These are phyloP conservation scores for Scedosporium aurantiacum DNA, from an alignment of 2,329 filamentous ascomycete species.

Conservation along the genomic window DNA sequence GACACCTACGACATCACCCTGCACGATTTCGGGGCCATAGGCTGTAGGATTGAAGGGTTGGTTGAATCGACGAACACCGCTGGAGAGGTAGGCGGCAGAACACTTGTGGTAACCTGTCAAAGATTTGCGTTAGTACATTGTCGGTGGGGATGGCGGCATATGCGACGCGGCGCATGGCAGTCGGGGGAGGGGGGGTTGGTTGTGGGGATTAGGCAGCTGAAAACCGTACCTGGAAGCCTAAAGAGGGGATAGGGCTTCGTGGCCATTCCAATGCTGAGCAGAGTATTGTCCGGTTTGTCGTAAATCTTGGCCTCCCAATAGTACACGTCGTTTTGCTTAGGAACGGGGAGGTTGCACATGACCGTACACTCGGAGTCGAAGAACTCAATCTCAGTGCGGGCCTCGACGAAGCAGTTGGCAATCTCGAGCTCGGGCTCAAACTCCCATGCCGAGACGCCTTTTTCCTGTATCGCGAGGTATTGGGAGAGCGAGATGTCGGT, in stretches of 20 bases:
- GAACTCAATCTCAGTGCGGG: constrained; percentile 93
- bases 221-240: constrained; percentile 67
- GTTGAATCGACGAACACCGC: constrained; percentile 77
- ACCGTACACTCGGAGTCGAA: constrained; percentile 97
- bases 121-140: neutral
- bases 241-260: constrained; percentile 97
- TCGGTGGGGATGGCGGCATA: no score
- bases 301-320: constrained; percentile 99
- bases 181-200: neutral
- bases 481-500: constrained; percentile 97
- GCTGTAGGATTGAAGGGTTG: constrained; percentile 74
- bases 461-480: constrained; percentile 96
- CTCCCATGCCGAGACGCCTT: constrained; percentile 98
- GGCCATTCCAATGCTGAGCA: constrained; percentile 84
- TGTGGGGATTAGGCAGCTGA: neutral
- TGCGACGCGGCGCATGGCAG: no score
- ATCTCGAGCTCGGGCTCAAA: constrained; percentile 99
- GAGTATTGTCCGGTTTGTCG: constrained; percentile 83
- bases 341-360: constrained; percentile 90
- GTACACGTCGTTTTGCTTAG: constrained; percentile 98
- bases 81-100: constrained; percentile 84
- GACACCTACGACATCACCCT: constrained; percentile 92
- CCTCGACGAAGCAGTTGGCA: constrained; percentile 97
- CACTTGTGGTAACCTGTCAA: constrained; percentile 70
- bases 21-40: constrained; percentile 76